phyloP scores from a whole-genome alignment of 1,139 yeast genomes.

The Lodderomyces pseudojiufengensis region DNA sequence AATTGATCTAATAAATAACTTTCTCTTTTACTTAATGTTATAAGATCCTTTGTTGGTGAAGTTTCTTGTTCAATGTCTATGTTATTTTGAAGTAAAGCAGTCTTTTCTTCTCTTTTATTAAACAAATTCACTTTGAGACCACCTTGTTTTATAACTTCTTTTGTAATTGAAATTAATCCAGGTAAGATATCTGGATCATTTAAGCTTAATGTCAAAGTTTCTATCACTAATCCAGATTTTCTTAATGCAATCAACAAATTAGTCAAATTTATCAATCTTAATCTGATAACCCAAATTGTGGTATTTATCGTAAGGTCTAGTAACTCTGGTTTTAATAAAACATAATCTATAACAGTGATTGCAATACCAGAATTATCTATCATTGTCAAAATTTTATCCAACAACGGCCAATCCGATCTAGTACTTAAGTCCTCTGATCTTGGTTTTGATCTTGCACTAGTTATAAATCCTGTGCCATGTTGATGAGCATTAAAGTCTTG shows the following conservation, averaged over 20 bases:
- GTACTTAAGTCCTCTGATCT: neutral
- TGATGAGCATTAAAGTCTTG: slow-evolving; percentile 5
- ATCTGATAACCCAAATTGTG: slow-evolving; percentile 20
- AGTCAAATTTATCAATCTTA: slow-evolving; percentile 21
- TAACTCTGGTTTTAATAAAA: slow-evolving; percentile 23
- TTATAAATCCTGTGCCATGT: slow-evolving; percentile 1
- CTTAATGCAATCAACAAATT: slow-evolving; percentile 27
- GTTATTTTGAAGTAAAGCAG: neutral
- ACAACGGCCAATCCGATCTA: slow-evolving; percentile 19
- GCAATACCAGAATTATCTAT: slow-evolving; percentile 24
- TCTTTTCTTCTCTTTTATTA: slow-evolving; percentile 5
- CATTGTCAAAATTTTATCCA: slow-evolving; percentile 22
- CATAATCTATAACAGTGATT: slow-evolving; percentile 23
- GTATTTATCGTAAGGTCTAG: slow-evolving; percentile 22
- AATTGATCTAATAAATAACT: slow-evolving; percentile 21
- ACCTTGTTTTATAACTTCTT: slow-evolving; percentile 21
- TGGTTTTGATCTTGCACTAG: neutral
- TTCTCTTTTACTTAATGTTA: slow-evolving; percentile 20
- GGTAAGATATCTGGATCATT: slow-evolving; percentile 28
- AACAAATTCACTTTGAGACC: slow-evolving; percentile 15
- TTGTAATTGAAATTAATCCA: slow-evolving; percentile 25
- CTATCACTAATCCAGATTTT: slow-evolving; percentile 28
- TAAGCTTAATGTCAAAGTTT: slow-evolving; percentile 22
- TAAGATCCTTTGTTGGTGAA: no score
- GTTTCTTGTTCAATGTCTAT: no score